Conservation (phyloP, 768 basidiomycete species). For the Dioszegia aurantiaca region DNA sequence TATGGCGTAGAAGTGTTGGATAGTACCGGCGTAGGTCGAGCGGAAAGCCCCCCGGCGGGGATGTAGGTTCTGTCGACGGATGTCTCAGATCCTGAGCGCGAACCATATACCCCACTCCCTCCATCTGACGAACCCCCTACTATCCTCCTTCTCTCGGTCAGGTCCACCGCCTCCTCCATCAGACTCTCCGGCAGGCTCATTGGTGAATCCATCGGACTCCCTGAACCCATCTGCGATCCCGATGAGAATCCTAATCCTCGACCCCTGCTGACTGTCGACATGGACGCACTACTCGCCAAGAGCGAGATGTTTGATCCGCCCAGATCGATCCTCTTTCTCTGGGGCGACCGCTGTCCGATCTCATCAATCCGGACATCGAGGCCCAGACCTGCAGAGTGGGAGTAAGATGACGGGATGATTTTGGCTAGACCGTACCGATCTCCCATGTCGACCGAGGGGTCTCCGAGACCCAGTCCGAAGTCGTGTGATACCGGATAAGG, state of each 20-base stretch:
- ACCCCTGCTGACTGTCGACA: conserved; percentile 14
- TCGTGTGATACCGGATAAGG: not conserved
- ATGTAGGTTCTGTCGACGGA: no score
- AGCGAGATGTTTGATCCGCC: conserved; percentile 15
- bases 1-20: conserved; percentile 3
- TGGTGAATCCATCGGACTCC: conserved; percentile 19
- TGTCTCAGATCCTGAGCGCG: no score
- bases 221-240: conserved; percentile 16
- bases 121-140: not conserved
- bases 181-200: conserved; percentile 27
- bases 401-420: conserved; percentile 6
- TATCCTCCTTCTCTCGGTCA: conserved; percentile 15
- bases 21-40: conserved; percentile 5
- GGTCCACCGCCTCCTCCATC: conserved; percentile 21
- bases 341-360: conserved; percentile 8
- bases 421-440: conserved; percentile 18
- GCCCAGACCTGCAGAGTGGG: conserved; percentile 13
- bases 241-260: conserved; percentile 11
- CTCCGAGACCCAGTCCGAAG: conserved; percentile 12
- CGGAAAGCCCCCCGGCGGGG: no score
- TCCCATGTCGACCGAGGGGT: conserved; percentile 23
- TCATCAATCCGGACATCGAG: conserved; percentile 16
- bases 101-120: no score
- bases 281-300: conserved; percentile 12
- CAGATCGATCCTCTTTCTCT: conserved; percentile 12